Percentiles rank a stretch among this genome's conserved stretches.
Conservation (phyloP, 2,329 filamentous ascomycete genomes). For the Fusarium dimerum region DNA sequence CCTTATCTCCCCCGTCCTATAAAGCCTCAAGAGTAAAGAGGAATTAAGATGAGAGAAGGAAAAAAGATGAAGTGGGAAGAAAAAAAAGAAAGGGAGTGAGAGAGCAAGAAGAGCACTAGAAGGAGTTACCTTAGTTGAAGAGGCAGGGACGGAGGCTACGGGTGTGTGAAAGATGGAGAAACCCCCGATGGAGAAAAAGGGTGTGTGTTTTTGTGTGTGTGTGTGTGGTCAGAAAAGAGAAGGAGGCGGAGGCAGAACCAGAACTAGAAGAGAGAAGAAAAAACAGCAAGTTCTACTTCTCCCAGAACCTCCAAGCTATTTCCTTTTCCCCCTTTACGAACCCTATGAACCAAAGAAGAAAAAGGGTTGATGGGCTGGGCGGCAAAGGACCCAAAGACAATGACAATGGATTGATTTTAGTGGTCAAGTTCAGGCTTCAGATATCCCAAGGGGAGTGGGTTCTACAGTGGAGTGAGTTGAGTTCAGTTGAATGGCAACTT, state of each 20-base stretch:
- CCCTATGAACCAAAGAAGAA: too few species aligned
- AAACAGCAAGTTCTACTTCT: neutral
- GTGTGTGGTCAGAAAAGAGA: neutral
- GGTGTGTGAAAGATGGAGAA: slow-evolving; percentile 32
- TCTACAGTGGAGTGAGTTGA: neutral
- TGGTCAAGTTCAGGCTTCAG: neutral
- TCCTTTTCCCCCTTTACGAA: too few species aligned
- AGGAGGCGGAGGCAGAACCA: slow-evolving; percentile 3
- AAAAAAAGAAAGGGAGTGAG: slow-evolving; percentile 21
- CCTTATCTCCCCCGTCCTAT: too few species aligned
- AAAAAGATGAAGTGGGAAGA: too few species aligned
- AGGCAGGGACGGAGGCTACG: slow-evolving; percentile 13
- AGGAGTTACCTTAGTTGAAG: slow-evolving; percentile 4
- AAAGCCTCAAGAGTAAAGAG: too few species aligned
- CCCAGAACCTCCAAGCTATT: neutral
- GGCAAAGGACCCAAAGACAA: neutral
- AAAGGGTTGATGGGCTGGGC: slow-evolving; percentile 1
- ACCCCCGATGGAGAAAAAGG: slow-evolving; percentile 4
- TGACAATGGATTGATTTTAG: neutral
- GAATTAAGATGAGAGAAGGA: too few species aligned
- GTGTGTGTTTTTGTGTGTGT: too few species aligned
- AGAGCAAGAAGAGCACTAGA: slow-evolving; percentile 19
- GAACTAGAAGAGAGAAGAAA: neutral
- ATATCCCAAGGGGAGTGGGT: too few species aligned
- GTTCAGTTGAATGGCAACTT: too few species aligned